These are phyloP conservation scores for Sporothrix protearum DNA, from an alignment of 2,329 filamentous ascomycete species.

Conservation along the genomic window DNA sequence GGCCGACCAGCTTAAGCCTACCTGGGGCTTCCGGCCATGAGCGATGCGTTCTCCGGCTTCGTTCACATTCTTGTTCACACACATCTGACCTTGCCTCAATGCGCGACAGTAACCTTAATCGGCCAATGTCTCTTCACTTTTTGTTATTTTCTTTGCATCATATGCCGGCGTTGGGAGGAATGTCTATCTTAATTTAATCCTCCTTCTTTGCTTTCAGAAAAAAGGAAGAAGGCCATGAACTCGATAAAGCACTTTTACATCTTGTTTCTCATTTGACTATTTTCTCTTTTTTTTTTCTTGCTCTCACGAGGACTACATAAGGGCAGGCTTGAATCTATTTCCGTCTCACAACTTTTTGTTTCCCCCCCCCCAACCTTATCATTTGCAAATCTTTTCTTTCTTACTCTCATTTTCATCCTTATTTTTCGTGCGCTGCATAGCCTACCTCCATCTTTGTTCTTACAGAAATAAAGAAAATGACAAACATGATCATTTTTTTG, in stretches of 20 bases:
- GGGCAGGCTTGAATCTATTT: conserved; percentile 5
- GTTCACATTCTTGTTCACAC: background rate
- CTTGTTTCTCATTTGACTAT: conserved; percentile 14
- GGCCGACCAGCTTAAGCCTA: conserved; percentile 56
- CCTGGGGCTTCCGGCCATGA: conserved; percentile 53
- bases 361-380: too few species aligned
- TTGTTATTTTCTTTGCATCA: conserved; percentile 15
- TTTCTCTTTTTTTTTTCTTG: background rate
- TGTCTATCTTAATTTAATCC: conserved; percentile 9
- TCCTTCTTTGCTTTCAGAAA: background rate
- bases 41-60: background rate
- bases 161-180: background rate
- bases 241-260: background rate
- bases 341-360: background rate
- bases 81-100: background rate
- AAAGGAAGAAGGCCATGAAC: conserved; percentile 8
- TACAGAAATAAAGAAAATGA: background rate
- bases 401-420: background rate
- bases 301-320: background rate
- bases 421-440: conserved; percentile 7
- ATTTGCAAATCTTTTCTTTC: background rate
- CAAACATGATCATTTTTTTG: background rate
- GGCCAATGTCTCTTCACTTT: conserved; percentile 6
- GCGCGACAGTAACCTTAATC: background rate
- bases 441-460: conserved; percentile 4